Percentiles rank a stretch among this genome's conserved stretches.
phyloP scores from a whole-genome alignment of 148 eudicot genomes.

The Camellia japonica region DNA sequence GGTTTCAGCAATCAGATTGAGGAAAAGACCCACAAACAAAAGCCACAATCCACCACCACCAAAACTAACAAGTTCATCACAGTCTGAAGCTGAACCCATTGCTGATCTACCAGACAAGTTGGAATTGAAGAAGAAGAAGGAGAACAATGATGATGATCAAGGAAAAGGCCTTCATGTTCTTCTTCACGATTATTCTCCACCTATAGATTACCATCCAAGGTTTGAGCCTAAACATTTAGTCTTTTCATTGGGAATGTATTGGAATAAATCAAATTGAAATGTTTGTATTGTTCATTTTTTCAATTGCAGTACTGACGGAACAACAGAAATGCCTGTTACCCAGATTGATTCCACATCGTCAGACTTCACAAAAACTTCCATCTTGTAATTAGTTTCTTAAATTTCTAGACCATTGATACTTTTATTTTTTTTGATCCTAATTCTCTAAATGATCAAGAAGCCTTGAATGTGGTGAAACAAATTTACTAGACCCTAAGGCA shows the following conservation, averaged over 20 bases:
- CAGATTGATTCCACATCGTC: slow-evolving; percentile 9
- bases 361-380: background rate
- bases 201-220: slow-evolving; percentile 6
- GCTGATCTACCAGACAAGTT: background rate
- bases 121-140: background rate
- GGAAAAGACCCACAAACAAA: slow-evolving; percentile 11
- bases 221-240: background rate
- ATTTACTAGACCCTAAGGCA: too few species aligned
- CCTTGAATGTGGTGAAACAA: too few species aligned
- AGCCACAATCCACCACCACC: background rate
- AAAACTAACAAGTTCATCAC: too few species aligned
- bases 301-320: slow-evolving; percentile 10
- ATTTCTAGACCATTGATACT: background rate
- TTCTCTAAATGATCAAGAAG: background rate
- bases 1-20: slow-evolving; percentile 16
- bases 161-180: slow-evolving; percentile 14
- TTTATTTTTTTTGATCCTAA: background rate
- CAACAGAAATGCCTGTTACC: background rate
- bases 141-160: background rate
- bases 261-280: too few species aligned
- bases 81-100: background rate
- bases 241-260: too few species aligned
- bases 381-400: background rate
- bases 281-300: background rate
- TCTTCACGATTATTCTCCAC: slow-evolving; percentile 11